phyloP scores from a whole-genome alignment of 1,284 basidiomycete genomes.

The Inonotus obliquus region DNA sequence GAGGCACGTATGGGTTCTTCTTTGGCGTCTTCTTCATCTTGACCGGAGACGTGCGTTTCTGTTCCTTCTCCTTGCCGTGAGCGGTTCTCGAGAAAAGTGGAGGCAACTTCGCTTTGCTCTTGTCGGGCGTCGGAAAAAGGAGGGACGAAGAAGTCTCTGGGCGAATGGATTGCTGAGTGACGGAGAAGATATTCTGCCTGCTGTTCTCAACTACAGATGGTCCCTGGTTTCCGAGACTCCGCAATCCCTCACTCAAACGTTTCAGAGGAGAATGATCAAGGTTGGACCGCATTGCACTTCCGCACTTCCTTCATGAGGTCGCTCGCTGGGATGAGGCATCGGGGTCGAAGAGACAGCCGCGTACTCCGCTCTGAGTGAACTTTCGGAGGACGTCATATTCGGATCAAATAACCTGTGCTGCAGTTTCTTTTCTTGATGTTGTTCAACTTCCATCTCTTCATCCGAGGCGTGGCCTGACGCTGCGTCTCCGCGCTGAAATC shows the following conservation, averaged over 20 bases:
- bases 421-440: slow-evolving; percentile 11
- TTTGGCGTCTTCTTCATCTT: slow-evolving; percentile 53
- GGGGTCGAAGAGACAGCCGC: slow-evolving; percentile 74
- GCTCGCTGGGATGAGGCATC: slow-evolving; percentile 41
- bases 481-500: slow-evolving; percentile 56
- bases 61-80: slow-evolving; percentile 27
- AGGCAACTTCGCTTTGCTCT: slow-evolving; percentile 34
- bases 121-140: slow-evolving; percentile 28
- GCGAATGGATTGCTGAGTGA: slow-evolving; percentile 20
- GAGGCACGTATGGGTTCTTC: slow-evolving; percentile 59
- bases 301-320: slow-evolving; percentile 23
- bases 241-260: slow-evolving; percentile 64
- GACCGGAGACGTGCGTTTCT: slow-evolving; percentile 33
- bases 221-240: slow-evolving; percentile 45
- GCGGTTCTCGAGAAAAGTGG: slow-evolving; percentile 47
- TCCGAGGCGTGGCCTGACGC: slow-evolving; percentile 18
- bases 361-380: slow-evolving; percentile 61
- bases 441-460: slow-evolving; percentile 31
- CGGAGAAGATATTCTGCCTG: slow-evolving; percentile 20
- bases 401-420: slow-evolving; percentile 26
- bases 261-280: slow-evolving; percentile 75
- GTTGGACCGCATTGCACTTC: slow-evolving; percentile 52
- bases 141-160: slow-evolving; percentile 13
- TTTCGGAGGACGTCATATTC: slow-evolving; percentile 32
- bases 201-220: slow-evolving; percentile 12